phyloP scores from a whole-genome alignment of 768 basidiomycete species.

The Leccinum disarticulatum region DNA sequence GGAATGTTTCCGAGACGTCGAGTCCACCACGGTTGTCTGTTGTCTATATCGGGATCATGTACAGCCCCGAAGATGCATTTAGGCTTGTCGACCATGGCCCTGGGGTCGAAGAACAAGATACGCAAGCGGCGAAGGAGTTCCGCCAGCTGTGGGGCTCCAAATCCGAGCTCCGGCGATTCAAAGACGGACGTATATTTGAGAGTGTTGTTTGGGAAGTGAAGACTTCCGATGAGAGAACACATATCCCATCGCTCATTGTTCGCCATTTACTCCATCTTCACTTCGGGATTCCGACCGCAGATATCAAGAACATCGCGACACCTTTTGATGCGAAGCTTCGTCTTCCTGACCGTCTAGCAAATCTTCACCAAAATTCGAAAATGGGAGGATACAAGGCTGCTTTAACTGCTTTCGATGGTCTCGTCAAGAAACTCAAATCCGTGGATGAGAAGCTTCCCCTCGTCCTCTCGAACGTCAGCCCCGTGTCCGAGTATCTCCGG shows the following conservation, averaged over 20 bases:
- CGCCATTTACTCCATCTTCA: conserved; percentile 73
- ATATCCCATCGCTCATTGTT: conserved; percentile 75
- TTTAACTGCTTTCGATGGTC: conserved; percentile 71
- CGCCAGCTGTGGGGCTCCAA: conserved; percentile 89
- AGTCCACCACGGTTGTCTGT: conserved; percentile 48
- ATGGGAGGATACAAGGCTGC: conserved; percentile 69
- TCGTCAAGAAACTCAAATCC: conserved; percentile 74
- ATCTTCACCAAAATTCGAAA: conserved; percentile 32
- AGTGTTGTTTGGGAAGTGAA: conserved; percentile 96
- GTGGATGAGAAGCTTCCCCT: conserved; percentile 75
- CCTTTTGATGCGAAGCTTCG: conserved; percentile 58
- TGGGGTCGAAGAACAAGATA: conserved; percentile 59
- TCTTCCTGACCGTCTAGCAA: conserved; percentile 55
- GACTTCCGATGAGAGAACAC: conserved; percentile 73
- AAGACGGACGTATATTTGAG: conserved; percentile 90
- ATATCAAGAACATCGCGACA: conserved; percentile 57
- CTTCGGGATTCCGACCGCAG: conserved; percentile 59
- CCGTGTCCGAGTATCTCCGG: conserved; percentile 70
- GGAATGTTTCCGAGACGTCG: conserved; percentile 53
- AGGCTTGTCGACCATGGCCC: conserved; percentile 94
- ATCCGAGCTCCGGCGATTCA: conserved; percentile 91
- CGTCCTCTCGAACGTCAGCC: conserved; percentile 70
- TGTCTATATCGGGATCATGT: conserved; percentile 73
- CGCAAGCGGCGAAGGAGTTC: conserved; percentile 56
- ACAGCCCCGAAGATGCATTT: conserved; percentile 69